Evolutionary conservation across 1,284 basidiomycete genomes (phyloP), one percentile per base, ranked within the genome.

Genomic region (Ustilago hordei): DNA sequence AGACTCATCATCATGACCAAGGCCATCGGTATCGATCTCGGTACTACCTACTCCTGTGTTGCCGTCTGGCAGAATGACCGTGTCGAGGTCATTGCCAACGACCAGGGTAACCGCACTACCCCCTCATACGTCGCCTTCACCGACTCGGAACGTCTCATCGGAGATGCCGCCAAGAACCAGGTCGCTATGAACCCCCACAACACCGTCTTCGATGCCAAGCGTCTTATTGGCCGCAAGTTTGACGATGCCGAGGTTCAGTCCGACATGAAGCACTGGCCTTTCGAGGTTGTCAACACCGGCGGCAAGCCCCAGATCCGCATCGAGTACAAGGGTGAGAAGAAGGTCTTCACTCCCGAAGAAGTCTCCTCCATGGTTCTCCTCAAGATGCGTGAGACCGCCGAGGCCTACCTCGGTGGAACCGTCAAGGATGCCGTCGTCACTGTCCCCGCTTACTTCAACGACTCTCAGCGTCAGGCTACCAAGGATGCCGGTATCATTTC

Each of bases 1-100:
- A 68, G 48, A 53, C 28, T 52, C 47, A 34, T 55, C 71, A 82
- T 52, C 50, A 81, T 81, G 85, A 78, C 71, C 62, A 95, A 95
- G 91, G 94, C 94, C 81, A 91, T 95, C 87, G 95, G 94, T 89
- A 95, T 96, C 87, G 93, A 94, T 89, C 89, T 93, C 84, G 94
- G 94, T 85, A 95, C 93, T 36, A 89, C 88, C 79, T 88, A 88
- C 87, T 92, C 92, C 19, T 69, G 81, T 76, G 80, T 79, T 56
- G 95, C 93, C 90, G 95, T 97, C 80, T 98, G 95, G 95, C 93
- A 95, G 89, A 95, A 97, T 84, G 95, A 98, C 90, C 93, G 95
- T 86, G 95, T 98, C 80, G 95, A 98, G 89, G 96, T 96, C 89
- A 86, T 85, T 61, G 79, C 93, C 89, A 95, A 96, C 88, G 95